Conservation (phyloP, 2,329 filamentous ascomycete species). For the Setomelanomma holmii region DNA sequence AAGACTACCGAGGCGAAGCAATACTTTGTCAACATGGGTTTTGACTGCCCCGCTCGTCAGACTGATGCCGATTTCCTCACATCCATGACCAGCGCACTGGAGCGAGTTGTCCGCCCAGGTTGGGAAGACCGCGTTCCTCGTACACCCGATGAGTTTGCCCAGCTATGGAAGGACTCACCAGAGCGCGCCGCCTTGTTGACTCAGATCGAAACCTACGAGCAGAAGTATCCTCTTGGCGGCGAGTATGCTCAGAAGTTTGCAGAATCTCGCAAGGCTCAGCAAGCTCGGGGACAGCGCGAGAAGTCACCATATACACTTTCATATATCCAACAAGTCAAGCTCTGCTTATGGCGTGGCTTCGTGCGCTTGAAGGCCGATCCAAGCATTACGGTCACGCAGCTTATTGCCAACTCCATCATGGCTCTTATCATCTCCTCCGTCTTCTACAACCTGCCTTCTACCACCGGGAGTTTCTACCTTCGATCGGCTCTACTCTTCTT, state of each 20-base stretch:
- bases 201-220: conserved; percentile 56
- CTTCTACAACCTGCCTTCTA: conserved; percentile 75
- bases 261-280: conserved; percentile 54
- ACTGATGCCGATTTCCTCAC: conserved; percentile 81
- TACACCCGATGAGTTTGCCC: conserved; percentile 59
- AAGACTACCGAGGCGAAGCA: conserved; percentile 66
- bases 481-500: conserved; percentile 86
- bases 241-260: conserved; percentile 55
- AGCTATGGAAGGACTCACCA: conserved; percentile 62
- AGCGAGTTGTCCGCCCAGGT: conserved; percentile 54
- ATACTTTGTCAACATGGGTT: conserved; percentile 76
- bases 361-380: conserved; percentile 79
- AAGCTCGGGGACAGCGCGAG: conserved; percentile 60
- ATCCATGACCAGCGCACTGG: conserved; percentile 67
- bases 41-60: conserved; percentile 73
- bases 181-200: conserved; percentile 54
- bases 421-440: conserved; percentile 79
- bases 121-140: conserved; percentile 56
- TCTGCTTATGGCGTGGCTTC: conserved; percentile 84
- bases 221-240: conserved; percentile 54
- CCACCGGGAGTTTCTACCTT: conserved; percentile 77
- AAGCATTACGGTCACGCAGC: conserved; percentile 71
- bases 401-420: conserved; percentile 77
- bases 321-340: conserved; percentile 73
- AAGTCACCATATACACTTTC: conserved; percentile 86